A percentile compares a stretch with the other conserved stretches of the same genome.
These are phyloP conservation scores for Strobilomyces echinocephalus DNA, from an alignment of 768 basidiomycete species.

Conservation along the genomic window DNA sequence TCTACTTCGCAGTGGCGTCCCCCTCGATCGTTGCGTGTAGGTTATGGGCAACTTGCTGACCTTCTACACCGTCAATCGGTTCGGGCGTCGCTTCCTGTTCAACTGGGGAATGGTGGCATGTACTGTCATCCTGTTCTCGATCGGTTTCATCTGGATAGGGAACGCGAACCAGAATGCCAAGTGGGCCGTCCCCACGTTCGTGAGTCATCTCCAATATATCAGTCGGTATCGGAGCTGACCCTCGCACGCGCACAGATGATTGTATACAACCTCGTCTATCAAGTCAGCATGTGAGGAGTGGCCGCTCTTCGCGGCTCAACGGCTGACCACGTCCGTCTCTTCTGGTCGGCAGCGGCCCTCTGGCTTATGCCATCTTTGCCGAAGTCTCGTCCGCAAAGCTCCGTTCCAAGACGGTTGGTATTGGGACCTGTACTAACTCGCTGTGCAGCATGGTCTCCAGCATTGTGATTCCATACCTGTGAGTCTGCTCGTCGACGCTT, in stretches of 20 bases:
- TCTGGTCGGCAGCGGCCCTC: conserved; percentile 17
- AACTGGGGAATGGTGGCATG: conserved; percentile 27
- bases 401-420: conserved; percentile 28
- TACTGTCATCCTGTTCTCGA: conserved; percentile 22
- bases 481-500: background rate
- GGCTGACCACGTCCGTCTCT: background rate
- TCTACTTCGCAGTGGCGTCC: background rate
- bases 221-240: background rate
- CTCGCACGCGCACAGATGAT: conserved; percentile 15
- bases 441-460: conserved; percentile 24
- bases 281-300: conserved; percentile 20
- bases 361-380: conserved; percentile 26
- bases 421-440: conserved; percentile 24
- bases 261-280: conserved; percentile 29
- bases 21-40: conserved; percentile 1
- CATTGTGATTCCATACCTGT: conserved; percentile 24
- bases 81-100: conserved; percentile 25
- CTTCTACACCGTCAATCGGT: conserved; percentile 23
- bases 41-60: conserved; percentile 24
- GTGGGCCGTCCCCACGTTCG: conserved; percentile 23
- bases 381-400: conserved; percentile 21
- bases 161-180: conserved; percentile 10
- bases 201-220: conserved; percentile 1
- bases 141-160: conserved; percentile 27
- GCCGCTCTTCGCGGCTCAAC: background rate